Evolutionary conservation across 225 moss, liverwort and hornwort species (phyloP).

Genomic region (Physcomitrellopsis africana): DNA sequence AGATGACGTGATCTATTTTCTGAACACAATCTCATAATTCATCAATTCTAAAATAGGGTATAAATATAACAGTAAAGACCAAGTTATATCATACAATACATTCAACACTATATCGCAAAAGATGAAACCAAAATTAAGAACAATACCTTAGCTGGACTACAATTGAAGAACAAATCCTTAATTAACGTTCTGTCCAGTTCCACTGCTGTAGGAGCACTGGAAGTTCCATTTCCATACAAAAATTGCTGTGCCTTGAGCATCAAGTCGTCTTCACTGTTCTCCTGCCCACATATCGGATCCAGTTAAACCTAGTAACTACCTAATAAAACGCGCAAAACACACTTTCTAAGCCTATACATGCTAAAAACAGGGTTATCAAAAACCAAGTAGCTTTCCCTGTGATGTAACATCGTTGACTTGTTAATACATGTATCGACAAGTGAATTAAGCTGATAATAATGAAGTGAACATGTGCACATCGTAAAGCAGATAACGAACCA

Average conservation of each 20-base stretch:
- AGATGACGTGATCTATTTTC: no score
- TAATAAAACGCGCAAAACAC: neutral
- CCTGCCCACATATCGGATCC: constrained; percentile 40
- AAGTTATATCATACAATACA: no score
- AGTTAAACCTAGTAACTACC: constrained; percentile 24
- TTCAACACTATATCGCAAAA: neutral
- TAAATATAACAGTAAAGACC: no score
- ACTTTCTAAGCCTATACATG: neutral
- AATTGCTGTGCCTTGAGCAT: constrained; percentile 85
- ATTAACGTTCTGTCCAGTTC: constrained; percentile 79
- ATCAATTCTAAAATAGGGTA: no score
- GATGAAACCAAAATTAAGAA: neutral
- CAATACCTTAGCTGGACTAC: constrained; percentile 82
- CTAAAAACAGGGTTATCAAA: constrained; percentile 11
- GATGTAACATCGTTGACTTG: neutral
- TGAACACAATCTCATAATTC: no score
- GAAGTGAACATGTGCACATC: neutral
- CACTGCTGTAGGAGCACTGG: constrained; percentile 79
- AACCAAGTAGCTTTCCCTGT: neutral
- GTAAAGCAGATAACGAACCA: neutral
- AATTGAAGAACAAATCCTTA: constrained; percentile 85
- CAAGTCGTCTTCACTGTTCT: constrained; percentile 63
- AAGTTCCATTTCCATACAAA: constrained; percentile 69
- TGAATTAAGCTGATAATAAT: neutral
- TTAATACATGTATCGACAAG: neutral